phyloP scores from a whole-genome alignment of 225 moss, liverwort and hornwort genomes.

The Thuidium tamariscinum region DNA sequence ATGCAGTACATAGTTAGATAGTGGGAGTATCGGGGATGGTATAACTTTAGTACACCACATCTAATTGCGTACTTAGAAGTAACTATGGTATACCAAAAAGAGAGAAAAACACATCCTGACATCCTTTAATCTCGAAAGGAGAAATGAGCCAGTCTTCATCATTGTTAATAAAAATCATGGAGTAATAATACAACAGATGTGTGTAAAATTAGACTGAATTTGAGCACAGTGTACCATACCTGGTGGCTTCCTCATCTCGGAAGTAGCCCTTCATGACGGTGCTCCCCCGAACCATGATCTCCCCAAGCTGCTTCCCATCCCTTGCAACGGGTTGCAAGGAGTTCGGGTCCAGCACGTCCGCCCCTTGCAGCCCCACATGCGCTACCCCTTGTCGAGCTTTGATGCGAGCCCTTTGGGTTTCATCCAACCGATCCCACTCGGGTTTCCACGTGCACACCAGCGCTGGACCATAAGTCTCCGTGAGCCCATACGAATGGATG shows the following conservation, averaged over 20 bases:
- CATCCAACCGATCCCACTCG: constrained; percentile 44
- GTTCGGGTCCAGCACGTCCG: constrained; percentile 44
- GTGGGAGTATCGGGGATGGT: background rate
- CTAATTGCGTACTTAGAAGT: background rate
- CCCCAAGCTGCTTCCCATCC: constrained; percentile 56
- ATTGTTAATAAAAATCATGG: background rate
- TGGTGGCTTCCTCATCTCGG: constrained; percentile 54
- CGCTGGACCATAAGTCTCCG: constrained; percentile 61
- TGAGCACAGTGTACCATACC: background rate
- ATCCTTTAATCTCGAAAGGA: background rate
- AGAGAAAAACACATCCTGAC: background rate
- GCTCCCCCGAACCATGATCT: constrained; percentile 68
- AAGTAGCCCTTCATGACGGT: constrained; percentile 84
- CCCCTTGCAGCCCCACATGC: constrained; percentile 21
- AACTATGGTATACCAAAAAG: background rate
- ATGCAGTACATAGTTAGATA: background rate
- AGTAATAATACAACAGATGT: background rate
- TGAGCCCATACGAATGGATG: constrained; percentile 61
- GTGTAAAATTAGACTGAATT: background rate
- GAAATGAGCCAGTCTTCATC: background rate
- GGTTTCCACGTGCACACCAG: constrained; percentile 71
- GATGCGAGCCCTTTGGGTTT: constrained; percentile 25
- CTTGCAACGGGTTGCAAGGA: constrained; percentile 44
- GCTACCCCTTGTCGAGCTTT: constrained; percentile 75
- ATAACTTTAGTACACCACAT: background rate